Conservation (phyloP, 2,329 filamentous ascomycete species). For the Fusarium stilboides region DNA sequence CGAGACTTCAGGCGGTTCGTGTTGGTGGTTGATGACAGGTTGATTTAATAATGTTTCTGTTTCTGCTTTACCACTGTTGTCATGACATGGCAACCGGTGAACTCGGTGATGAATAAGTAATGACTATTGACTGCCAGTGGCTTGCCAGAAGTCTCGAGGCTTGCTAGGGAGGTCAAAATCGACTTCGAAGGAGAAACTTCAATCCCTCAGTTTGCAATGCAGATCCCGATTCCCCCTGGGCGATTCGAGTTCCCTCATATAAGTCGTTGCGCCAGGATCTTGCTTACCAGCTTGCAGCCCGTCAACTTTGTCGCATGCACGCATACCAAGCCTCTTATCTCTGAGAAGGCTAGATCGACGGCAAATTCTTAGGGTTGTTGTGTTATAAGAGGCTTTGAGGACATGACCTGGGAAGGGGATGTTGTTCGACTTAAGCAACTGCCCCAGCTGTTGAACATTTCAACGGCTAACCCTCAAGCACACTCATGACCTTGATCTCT, state of each 20-base stretch:
- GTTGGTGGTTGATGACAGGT: not conserved
- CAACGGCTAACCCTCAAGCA: conserved; percentile 27
- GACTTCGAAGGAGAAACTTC: not conserved
- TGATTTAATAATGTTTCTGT: conserved; percentile 4
- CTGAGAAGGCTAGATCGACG: conserved; percentile 6
- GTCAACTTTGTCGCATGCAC: conserved; percentile 1
- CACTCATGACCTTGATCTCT: conserved; percentile 36
- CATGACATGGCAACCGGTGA: conserved; percentile 4
- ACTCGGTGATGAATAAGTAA: not conserved
- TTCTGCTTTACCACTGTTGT: conserved; percentile 4
- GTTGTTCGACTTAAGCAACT: conserved; percentile 45
- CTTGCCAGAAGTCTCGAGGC: conserved; percentile 1
- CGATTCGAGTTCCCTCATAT: not conserved
- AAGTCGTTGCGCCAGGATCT: not conserved
- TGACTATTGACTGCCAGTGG: conserved; percentile 4
- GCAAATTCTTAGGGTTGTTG: conserved; percentile 10
- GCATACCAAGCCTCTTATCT: conserved; percentile 1
- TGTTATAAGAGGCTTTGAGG: conserved; percentile 19
- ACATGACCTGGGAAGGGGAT: conserved; percentile 27
- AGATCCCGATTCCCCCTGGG: not conserved
- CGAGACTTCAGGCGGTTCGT: not conserved
- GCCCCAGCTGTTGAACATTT: conserved; percentile 13
- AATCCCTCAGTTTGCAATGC: conserved; percentile 2
- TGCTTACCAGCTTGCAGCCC: not conserved
- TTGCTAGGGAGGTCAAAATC: not conserved